Evolutionary conservation across 768 basidiomycete genomes (phyloP), one percentile per base, ranked within the genome.

Genomic region (Pulveroboletus frians): DNA sequence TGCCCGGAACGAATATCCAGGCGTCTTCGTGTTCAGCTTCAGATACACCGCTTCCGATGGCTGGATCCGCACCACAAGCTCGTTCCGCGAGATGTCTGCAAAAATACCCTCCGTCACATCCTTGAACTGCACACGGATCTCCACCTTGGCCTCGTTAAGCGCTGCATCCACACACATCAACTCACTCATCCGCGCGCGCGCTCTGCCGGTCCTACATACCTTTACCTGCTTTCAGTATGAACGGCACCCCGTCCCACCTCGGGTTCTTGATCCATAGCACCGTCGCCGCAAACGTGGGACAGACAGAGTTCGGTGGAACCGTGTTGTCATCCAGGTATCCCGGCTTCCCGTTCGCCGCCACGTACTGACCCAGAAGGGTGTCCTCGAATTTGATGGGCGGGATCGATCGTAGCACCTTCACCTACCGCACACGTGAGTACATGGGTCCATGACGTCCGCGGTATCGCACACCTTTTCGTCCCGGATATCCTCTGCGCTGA

Each of bases 281-380:
- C 43, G 84, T 83, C 7, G 92, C 92, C 41, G 95, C 94, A 62
- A 84, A 99, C 5, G 95, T 99, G 7, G 96, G 95, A 72, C 93
- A 96, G 37, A 82, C 79, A 20, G 94, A 97, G 63, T 81, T 81
- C 65, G 80, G 92, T 32, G 95, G 95, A 21, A 98, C 95, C 2
- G 92, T 97, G 26, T 87, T 82, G 66, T 99, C 95, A 55, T 99
- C 95, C 50, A 96, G 83, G 69, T 99, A 98, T n/a, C 95, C 95
- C n/a, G 96, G 94, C 70, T 97, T 96, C 51, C 85, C 89, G 58
- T 88, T 83, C 23, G 86, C 85, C 31, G 76, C 74, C 43, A 90
- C 87, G 67, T 99, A 99, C 70, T 99, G 95, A 9, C 96, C 95
- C 46, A 99, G 81, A 41, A 99, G 83, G 29, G 84, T 85, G 61